Evolutionary conservation across 1,284 basidiomycete genomes (phyloP), one percentile per base, ranked within the genome.

Genomic region (Cystobasidium pallidum): DNA sequence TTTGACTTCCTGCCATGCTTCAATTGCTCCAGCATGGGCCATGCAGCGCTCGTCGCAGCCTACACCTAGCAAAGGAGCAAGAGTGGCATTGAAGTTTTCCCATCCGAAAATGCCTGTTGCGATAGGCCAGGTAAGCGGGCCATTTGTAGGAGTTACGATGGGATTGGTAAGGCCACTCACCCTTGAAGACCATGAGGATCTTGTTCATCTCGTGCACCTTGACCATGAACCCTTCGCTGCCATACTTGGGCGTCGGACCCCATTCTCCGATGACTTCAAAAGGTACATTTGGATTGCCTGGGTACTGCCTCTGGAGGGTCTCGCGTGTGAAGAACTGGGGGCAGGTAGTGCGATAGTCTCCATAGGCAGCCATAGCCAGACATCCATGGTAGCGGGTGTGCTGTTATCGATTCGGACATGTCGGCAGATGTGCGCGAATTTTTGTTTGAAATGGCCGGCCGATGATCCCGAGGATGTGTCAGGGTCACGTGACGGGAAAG

Each of bases 1-100:
- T 55, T 72, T 71, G n/a, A 74, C 63, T 52, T 74, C 73, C 43
- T 34, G 21, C 73, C 73, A 74, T 13, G 73, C 73, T 67, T 74
- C 68, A 21, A 59, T 55, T 3, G 73, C 73, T 17, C 73, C 73
- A 8, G 51, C 34, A 39, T 74, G 73, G 19, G 59, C 73, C 63
- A 55, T 74, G 62, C 73, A 74, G 3, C 49, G 57, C 8, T 34
- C 24, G 32, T 71, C 41, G 36, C 73, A 74, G 4, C 73, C 73
- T 15, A 72, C 55, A 19, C 63, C 70, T 21, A 34, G 34, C 1
- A 71, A 45, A 32, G 73, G 73, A 3, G 59, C 24, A 28, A 74
- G 68, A 32, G 70, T 59, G 21, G 70, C 70, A 57, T 70, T 70
- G 62, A 66, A 74, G 30, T 74, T 51, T 54, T 74, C 71, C 73